Conservation (phyloP, 495 filamentous ascomycete species). For the Collariella sp. region DNA sequence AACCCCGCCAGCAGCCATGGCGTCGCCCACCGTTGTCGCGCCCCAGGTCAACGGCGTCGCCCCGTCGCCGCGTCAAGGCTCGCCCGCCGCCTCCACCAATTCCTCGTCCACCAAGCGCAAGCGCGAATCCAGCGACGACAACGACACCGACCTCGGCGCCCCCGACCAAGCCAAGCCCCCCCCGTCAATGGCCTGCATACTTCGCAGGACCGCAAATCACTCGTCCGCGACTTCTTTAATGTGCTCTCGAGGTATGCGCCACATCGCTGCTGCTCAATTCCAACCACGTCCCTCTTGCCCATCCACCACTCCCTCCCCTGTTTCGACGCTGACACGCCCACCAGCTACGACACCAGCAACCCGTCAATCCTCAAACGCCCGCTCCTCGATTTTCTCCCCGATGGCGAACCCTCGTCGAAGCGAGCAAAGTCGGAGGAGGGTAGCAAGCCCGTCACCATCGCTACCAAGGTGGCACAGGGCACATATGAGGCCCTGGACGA, state of each 20-base stretch:
- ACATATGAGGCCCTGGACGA: slow-evolving; percentile 39
- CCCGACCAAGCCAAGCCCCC: slow-evolving; percentile 18
- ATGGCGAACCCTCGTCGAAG: slow-evolving; percentile 39
- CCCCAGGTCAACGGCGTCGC: slow-evolving; percentile 35
- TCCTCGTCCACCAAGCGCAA: slow-evolving; percentile 46
- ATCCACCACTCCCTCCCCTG: neutral
- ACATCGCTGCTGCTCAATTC: slow-evolving; percentile 1
- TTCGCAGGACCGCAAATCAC: slow-evolving; percentile 16
- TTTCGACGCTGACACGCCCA: slow-evolving; percentile 9
- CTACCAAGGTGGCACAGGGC: slow-evolving; percentile 37
- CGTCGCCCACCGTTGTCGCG: slow-evolving; percentile 34
- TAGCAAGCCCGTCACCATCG: slow-evolving; percentile 29
- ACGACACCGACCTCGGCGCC: slow-evolving; percentile 23
- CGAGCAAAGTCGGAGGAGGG: slow-evolving; percentile 37
- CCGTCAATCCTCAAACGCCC: slow-evolving; percentile 39
- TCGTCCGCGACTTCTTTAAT: slow-evolving; percentile 35
- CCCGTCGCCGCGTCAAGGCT: slow-evolving; percentile 30
- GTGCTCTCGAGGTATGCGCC: slow-evolving; percentile 38
- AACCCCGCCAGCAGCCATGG: slow-evolving; percentile 30
- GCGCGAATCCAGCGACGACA: slow-evolving; percentile 42
- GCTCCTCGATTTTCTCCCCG: slow-evolving; percentile 27
- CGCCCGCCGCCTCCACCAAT: slow-evolving; percentile 33
- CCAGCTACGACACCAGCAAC: slow-evolving; percentile 35
- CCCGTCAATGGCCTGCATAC: slow-evolving; percentile 21
- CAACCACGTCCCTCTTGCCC: neutral